Evolutionary conservation across 352 stramenopile genomes (phyloP).

Genomic region (Phytophthora sp.): DNA sequence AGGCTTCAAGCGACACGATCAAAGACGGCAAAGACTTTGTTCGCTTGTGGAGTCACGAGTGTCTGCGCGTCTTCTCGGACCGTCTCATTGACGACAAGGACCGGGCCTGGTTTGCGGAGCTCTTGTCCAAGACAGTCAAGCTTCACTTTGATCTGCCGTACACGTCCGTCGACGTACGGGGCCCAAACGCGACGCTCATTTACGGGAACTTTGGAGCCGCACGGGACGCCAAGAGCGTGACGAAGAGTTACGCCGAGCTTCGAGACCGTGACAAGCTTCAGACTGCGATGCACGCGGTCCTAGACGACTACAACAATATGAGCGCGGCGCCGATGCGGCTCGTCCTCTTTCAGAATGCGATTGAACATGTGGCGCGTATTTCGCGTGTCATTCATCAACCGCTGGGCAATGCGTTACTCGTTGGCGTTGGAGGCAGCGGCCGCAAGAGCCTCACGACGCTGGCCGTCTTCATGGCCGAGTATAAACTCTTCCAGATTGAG

Average conservation of each 20-base stretch:
- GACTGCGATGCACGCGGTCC: slow-evolving; percentile 90
- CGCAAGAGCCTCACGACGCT: slow-evolving; percentile 94
- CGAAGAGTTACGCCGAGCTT: slow-evolving; percentile 90
- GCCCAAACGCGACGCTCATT: slow-evolving; percentile 75
- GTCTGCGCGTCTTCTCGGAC: slow-evolving; percentile 91
- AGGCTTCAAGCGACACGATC: slow-evolving; percentile 77
- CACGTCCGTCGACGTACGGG: slow-evolving; percentile 54
- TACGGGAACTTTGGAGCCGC: slow-evolving; percentile 88
- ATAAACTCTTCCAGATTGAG: slow-evolving; percentile 95
- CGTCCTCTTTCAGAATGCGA: slow-evolving; percentile 95
- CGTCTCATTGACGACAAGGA: slow-evolving; percentile 91
- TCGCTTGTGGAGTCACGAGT: slow-evolving; percentile 93
- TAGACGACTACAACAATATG: slow-evolving; percentile 97
- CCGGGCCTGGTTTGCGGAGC: slow-evolving; percentile 85
- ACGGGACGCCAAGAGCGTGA: slow-evolving; percentile 58
- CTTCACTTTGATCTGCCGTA: slow-evolving; percentile 86
- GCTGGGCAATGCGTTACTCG: slow-evolving; percentile 93
- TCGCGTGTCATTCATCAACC: slow-evolving; percentile 93
- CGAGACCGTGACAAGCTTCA: slow-evolving; percentile 81
- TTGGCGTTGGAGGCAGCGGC: slow-evolving; percentile 93
- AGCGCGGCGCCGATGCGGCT: slow-evolving; percentile 93
- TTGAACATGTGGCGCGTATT: slow-evolving; percentile 95
- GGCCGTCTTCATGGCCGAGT: slow-evolving; percentile 94
- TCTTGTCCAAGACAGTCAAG: slow-evolving; percentile 72
- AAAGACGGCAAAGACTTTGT: slow-evolving; percentile 89